Base-by-base conservation (phyloP, 495 filamentous ascomycete genomes). In the Apiosordaria backusii region DNA sequence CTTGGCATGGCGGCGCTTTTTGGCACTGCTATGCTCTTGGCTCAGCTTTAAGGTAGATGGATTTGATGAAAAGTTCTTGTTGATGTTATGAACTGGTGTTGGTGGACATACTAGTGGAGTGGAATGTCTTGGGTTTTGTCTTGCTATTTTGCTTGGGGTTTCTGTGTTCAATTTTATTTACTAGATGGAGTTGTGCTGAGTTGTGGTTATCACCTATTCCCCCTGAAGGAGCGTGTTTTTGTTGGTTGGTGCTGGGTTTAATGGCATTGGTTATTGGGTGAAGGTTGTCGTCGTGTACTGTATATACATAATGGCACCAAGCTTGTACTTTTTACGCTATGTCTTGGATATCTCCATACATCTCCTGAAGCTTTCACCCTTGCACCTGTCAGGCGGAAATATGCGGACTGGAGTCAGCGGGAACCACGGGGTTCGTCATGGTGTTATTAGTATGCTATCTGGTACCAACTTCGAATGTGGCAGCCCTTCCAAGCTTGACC, bases 1-100 rank as follows among this genome's bases (percentile, higher is more conserved):
- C 68, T 77, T 35, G 76, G 69, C 6, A 72, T 73, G 60, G 75
- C 75, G 0, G 77, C 76, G 5, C 69, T 82, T 10, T 71, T 81
- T 45, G 81, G 76, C 23, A 77, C 75, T 59, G 75, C 71, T 21
- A 63, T 67, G n/a, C 68, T 69, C 64, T 72, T 66, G 24, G 26
- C 21, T 9, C n/a, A 57, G n/a, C 9, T 50, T 23, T 55, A 45
- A 45, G 15, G 23, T 0, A 23, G 5, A 15, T 45, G 35, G 0
- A 13, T 13, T 4, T 1, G 9, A 55, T 55, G 4, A 55, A 55
- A 45, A 45, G 35, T 45, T 45, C 16, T 45, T 45, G 35, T 55
- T 19, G 52, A 55, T 18, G 18, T 18, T 4, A n/a, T 19, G 52
- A 55, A 21, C 7, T 50, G 6, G 40, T 50, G 40, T 50, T 50